phyloP scores from a whole-genome alignment of 2,329 filamentous ascomycete genomes.

The Aspergillus ochraceoroseus region DNA sequence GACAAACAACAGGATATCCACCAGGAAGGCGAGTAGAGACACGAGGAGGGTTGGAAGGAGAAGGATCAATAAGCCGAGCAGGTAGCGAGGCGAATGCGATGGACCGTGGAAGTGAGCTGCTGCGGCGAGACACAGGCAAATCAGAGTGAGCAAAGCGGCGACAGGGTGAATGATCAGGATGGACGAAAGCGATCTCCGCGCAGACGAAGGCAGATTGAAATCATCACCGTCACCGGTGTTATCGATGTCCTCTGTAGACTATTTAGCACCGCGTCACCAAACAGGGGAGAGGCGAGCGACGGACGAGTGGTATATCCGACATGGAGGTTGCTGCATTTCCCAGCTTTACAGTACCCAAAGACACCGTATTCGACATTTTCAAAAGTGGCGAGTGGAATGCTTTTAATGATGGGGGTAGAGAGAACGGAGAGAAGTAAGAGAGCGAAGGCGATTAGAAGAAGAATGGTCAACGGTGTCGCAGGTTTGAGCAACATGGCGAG shows the following conservation, averaged over 20 bases:
- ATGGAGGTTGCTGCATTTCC: conserved; percentile 64
- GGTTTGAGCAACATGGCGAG: conserved; percentile 71
- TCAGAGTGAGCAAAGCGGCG: conserved; percentile 75
- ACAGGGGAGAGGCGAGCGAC: conserved; percentile 33
- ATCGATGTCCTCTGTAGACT: conserved; percentile 31
- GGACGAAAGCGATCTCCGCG: conserved; percentile 67
- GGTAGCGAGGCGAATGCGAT: conserved; percentile 82
- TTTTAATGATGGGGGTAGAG: conserved; percentile 83
- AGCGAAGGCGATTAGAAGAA: conserved; percentile 80
- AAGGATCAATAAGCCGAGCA: conserved; percentile 79
- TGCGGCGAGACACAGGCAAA: conserved; percentile 74
- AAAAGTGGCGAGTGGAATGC: conserved; percentile 75
- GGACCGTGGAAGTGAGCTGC: conserved; percentile 81
- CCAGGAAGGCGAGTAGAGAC: conserved; percentile 78
- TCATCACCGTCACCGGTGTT: conserved; percentile 43
- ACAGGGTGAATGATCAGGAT: conserved; percentile 92
- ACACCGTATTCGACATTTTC: conserved; percentile 79
- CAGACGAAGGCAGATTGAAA: conserved; percentile 61
- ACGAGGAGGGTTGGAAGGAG: conserved; percentile 79
- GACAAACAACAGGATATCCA: conserved; percentile 91
- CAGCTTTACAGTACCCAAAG: conserved; percentile 74
- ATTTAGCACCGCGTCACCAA: conserved; percentile 10
- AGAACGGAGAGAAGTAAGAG: conserved; percentile 80
- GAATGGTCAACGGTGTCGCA: conserved; percentile 80
- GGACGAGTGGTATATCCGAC: conserved; percentile 83